Conservation (phyloP, 1,284 basidiomycete species). For the Microbotryum scabiosae region DNA sequence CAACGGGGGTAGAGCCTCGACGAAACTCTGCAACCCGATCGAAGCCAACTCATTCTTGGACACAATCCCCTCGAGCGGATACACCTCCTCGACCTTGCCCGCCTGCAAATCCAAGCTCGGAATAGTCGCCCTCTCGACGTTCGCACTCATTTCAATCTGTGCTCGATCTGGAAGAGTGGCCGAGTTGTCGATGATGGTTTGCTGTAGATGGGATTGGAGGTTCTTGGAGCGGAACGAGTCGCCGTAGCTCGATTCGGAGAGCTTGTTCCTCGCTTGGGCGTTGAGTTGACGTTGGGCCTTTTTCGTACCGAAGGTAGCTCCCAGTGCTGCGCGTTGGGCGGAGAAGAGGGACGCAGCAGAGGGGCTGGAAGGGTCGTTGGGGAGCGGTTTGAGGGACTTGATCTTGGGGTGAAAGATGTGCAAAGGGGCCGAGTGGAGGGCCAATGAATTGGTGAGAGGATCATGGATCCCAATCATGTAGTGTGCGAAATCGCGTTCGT, state of each 20-base stretch:
- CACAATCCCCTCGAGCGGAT: conserved; percentile 65
- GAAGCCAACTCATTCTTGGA: conserved; percentile 54
- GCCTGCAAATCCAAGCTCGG: conserved; percentile 63
- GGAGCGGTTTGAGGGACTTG: conserved; percentile 58
- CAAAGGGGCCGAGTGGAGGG: conserved; percentile 59
- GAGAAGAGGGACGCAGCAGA: conserved; percentile 10
- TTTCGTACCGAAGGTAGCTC: conserved; percentile 84
- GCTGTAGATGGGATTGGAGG: conserved; percentile 66
- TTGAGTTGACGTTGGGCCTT: conserved; percentile 78
- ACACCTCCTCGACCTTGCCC: conserved; percentile 59
- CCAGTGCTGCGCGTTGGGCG: conserved; percentile 57
- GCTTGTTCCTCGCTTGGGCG: conserved; percentile 73
- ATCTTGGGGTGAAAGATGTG: conserved; percentile 68
- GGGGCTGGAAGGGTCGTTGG: neutral
- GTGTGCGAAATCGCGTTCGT: conserved; percentile 2
- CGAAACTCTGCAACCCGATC: conserved; percentile 45
- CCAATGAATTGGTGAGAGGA: conserved; percentile 59
- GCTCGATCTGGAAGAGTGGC: conserved; percentile 60
- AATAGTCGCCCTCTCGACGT: conserved; percentile 56
- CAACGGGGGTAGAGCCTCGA: neutral
- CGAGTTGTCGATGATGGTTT: conserved; percentile 64
- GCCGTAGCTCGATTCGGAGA: conserved; percentile 55
- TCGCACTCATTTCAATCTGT: conserved; percentile 54
- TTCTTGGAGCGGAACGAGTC: conserved; percentile 30
- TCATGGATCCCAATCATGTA: conserved; percentile 49